Evolutionary conservation across 306 rosid genomes (phyloP), one percentile per base, ranked within the genome.

Genomic region (Cicer cuneatum): DNA sequence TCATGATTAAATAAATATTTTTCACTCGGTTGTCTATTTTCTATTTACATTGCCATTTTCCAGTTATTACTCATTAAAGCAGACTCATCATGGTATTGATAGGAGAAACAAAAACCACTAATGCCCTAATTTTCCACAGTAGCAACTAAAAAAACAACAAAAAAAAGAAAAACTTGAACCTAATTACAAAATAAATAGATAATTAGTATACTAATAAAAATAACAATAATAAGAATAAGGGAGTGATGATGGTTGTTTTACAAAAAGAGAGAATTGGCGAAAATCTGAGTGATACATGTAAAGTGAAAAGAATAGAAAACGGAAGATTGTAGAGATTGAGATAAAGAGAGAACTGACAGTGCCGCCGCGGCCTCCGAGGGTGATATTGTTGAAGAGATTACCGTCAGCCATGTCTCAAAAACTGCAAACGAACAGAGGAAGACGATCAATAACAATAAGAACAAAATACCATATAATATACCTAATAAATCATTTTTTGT

Each of bases 211-310:
- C 1, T 54, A 13, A 54, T 5, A 29, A n/a, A 11, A 42, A 53
- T 8, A 29, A 35, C 6, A 13, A 69, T 38, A 8, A 77, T 83
- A n/a, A n/a, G n/a, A 82, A 83, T 72, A 74, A 73, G 35, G 56
- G 41, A 37, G 12, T 59, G 33, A 33, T 8, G 5, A 9, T 1
- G 42, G 24, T 21, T 21, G 2, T 1, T 21, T 21, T 21, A 21
- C 1, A n/a, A 12, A 33, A 38, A 75, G 18, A 48, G 24, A 12
- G 18, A 47, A 13, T n/a, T 5, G 5, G 54, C 8, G 16, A 21
- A 21, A 21, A 21, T 21, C 24, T 21, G 24, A n/a, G 15, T 2
- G 18, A 48, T 12, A 48, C 8, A n/a, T 48, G 54, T 5, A 48
- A 48, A 47, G n/a, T 47, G 62, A 10, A 56, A 56, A 4, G 60